phyloP scores from a whole-genome alignment of 768 basidiomycete genomes.

The Mycena vulgaris region DNA sequence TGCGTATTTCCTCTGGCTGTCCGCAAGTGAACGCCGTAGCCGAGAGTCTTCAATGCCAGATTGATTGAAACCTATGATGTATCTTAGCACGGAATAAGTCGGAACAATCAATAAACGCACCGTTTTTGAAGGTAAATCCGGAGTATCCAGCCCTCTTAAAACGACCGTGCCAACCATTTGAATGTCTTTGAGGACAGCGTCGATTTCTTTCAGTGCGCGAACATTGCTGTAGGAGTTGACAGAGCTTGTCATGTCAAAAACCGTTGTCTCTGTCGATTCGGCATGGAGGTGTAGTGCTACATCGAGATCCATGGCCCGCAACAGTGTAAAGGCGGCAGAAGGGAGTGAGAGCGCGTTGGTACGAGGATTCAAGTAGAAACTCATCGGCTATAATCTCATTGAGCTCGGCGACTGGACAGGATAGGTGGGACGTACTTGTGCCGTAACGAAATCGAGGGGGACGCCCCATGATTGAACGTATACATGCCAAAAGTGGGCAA shows the following conservation, averaged over 20 bases:
- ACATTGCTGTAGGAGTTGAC: constrained; percentile 35
- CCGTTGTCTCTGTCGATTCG: constrained; percentile 37
- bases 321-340: constrained; percentile 51
- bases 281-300: constrained; percentile 57
- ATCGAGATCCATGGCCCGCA: constrained; percentile 60
- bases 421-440: constrained; percentile 59
- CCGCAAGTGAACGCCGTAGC: constrained; percentile 60
- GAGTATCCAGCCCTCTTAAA: constrained; percentile 31
- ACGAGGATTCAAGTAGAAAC: constrained; percentile 61
- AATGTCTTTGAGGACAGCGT: constrained; percentile 38
- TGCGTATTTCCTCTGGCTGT: constrained; percentile 52
- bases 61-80: constrained; percentile 49
- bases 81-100: background rate
- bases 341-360: constrained; percentile 44
- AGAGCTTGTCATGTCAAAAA: constrained; percentile 1
- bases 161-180: constrained; percentile 27
- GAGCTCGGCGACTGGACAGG: constrained; percentile 36
- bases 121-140: constrained; percentile 18
- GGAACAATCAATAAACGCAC: constrained; percentile 44
- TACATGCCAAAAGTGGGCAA: constrained; percentile 32
- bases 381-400: constrained; percentile 61
- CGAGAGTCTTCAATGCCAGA: constrained; percentile 55
- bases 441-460: constrained; percentile 54
- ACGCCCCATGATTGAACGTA: constrained; percentile 47
- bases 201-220: constrained; percentile 37